Base-by-base conservation (phyloP, 257 asterid species). In the Linaria vulgaris region DNA sequence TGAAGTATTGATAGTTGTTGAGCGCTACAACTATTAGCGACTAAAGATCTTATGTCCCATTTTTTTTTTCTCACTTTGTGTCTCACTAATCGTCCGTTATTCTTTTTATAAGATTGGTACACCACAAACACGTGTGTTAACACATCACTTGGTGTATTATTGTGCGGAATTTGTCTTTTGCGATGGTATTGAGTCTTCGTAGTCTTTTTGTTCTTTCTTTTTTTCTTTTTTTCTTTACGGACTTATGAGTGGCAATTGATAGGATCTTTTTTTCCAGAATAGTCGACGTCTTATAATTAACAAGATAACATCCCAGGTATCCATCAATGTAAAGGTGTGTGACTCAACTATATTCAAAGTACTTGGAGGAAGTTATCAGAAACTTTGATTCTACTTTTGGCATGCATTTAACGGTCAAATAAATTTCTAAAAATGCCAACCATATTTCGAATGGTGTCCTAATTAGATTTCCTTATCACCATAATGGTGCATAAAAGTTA, bases 341-440 rank as follows among this genome's bases (percentile, higher is more conserved):
- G 49, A 58, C 22, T 73, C 59, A 64, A 86, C 59, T 27, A 78
- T 27, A 78, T 80, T 84, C 95, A 76, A 63, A 71, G 83, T 75
- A 80, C 61, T 48, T 76, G 71, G 79, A 63, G 63, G 46, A 59
- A 41, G 10, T 57, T 57, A 43, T 46, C 38, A 34, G 20, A 0
- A 54, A 37, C 47, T 34, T 12, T 45, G 20, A 47, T 71, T 52
- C 50, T 31, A 66, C 80, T 65, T 63, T 54, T 38, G 59, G 58
- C 67, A 14, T 20, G 34, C n/a, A 12, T 20, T 55, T 30, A 46
- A 48, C 46, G 52, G 80, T 73, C 72, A 58, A 64, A 66, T 17
- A 53, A 69, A 19, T 48, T 68, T 71, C 76, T 39, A 47, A 49
- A 48, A 69, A 74, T 70, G 80, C 50, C 50, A 34, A 15, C 13